Evolutionary conservation across 163 green algal species (phyloP).

Genomic region (Scenedesmus sp.): DNA sequence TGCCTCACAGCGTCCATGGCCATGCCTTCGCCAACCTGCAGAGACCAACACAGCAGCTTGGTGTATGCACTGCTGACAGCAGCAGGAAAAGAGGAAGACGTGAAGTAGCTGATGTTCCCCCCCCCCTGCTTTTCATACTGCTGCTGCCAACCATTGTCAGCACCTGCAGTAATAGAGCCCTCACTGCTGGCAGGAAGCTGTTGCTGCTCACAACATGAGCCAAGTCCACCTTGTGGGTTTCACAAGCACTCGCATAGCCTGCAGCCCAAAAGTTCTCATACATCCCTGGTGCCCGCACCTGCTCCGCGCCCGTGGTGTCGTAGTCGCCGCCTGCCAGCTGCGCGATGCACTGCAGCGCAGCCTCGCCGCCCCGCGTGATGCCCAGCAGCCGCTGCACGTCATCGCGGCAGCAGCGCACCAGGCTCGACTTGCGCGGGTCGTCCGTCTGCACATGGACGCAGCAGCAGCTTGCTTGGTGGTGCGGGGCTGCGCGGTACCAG

Average conservation of each 20-base stretch:
- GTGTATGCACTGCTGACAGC: no score
- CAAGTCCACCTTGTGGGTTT: no score
- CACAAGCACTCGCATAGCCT: no score
- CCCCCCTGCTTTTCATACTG: no score
- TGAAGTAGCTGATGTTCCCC: no score
- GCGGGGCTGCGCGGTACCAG: background rate
- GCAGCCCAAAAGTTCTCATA: background rate
- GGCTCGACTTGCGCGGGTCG: background rate
- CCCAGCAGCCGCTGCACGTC: conserved; percentile 47
- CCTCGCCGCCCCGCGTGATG: conserved; percentile 53
- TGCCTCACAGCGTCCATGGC: conserved; percentile 33
- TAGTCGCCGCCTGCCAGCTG: conserved; percentile 79
- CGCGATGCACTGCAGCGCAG: conserved; percentile 77
- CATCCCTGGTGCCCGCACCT: conserved; percentile 2
- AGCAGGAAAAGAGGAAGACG: no score
- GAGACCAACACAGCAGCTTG: background rate
- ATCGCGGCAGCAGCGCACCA: conserved; percentile 20
- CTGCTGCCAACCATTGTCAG: no score
- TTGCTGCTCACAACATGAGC: no score
- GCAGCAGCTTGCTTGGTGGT: background rate
- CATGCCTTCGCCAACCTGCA: conserved; percentile 22
- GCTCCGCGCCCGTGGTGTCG: conserved; percentile 47
- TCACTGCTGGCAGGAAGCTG: no score
- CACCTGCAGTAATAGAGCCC: no score
- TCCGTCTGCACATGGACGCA: background rate